Evolutionary conservation across 2,329 filamentous ascomycete genomes (phyloP).

Genomic region (Ceratocystis albifundus): DNA sequence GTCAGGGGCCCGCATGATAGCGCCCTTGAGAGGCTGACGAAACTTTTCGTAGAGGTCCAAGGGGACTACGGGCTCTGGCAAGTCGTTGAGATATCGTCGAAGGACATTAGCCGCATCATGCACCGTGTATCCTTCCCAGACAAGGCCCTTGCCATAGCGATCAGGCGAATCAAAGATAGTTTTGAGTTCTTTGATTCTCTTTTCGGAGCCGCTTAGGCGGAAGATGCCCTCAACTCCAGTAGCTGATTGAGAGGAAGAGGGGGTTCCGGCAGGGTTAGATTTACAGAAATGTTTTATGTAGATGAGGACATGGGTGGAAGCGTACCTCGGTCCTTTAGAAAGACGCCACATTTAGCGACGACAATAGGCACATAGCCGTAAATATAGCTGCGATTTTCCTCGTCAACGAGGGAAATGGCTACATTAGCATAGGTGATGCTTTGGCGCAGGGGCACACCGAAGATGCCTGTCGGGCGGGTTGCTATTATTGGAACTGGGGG

Average conservation of each 20-base stretch:
- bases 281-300: slow-evolving; percentile 22
- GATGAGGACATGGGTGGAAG: slow-evolving; percentile 20
- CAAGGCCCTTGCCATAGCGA: slow-evolving; percentile 87
- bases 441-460: slow-evolving; percentile 81
- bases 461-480: slow-evolving; percentile 58
- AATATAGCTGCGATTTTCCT: slow-evolving; percentile 87
- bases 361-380: slow-evolving; percentile 98
- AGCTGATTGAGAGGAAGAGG: slow-evolving; percentile 40
- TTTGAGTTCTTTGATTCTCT: slow-evolving; percentile 94
- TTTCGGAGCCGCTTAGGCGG: slow-evolving; percentile 87
- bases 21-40: slow-evolving; percentile 63
- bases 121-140: slow-evolving; percentile 96
- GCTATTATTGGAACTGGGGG: slow-evolving; percentile 13
- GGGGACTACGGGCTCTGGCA: slow-evolving; percentile 93
- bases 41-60: slow-evolving; percentile 87
- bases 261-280: background rate
- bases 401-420: slow-evolving; percentile 88
- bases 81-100: slow-evolving; percentile 85
- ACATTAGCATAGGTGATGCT: slow-evolving; percentile 98
- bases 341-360: slow-evolving; percentile 95
- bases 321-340: slow-evolving; percentile 92
- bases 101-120: slow-evolving; percentile 97
- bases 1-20: slow-evolving; percentile 61
- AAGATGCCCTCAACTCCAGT: slow-evolving; percentile 95
- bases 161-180: slow-evolving; percentile 86